Evolutionary conservation across 2,329 filamentous ascomycete genomes (phyloP).

Genomic region (Xylaria arbuscula): DNA sequence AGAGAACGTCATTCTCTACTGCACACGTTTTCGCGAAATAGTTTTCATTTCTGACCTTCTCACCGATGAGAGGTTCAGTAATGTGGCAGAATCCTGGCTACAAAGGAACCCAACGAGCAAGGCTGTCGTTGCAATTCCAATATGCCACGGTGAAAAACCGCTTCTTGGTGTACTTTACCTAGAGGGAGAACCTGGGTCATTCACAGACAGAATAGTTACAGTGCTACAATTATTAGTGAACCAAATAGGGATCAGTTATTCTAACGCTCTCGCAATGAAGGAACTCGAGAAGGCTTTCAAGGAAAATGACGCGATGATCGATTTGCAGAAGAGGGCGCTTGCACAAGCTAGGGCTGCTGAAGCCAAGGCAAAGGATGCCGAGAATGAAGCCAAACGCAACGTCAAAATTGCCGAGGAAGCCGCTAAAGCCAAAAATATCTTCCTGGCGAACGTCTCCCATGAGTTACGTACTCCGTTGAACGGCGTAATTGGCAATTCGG

Average conservation of each 20-base stretch:
- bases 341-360: slow-evolving; percentile 78
- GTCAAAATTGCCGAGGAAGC: slow-evolving; percentile 86
- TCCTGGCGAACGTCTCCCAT: slow-evolving; percentile 82
- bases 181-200: slow-evolving; percentile 78
- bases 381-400: slow-evolving; percentile 80
- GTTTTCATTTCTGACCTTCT: slow-evolving; percentile 80
- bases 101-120: slow-evolving; percentile 75
- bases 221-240: slow-evolving; percentile 78
- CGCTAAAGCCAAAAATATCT: slow-evolving; percentile 84
- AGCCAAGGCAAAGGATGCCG: slow-evolving; percentile 79
- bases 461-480: slow-evolving; percentile 86
- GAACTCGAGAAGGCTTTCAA: slow-evolving; percentile 81
- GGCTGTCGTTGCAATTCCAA: slow-evolving; percentile 83
- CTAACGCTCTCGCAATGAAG: slow-evolving; percentile 74
- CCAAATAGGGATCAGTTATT: slow-evolving; percentile 79
- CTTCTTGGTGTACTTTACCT: slow-evolving; percentile 81
- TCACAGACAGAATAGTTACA: slow-evolving; percentile 78
- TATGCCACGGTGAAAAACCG: slow-evolving; percentile 76
- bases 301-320: slow-evolving; percentile 81
- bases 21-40: slow-evolving; percentile 78
- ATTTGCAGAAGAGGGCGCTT: slow-evolving; percentile 78
- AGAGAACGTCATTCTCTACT: slow-evolving; percentile 81
- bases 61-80: slow-evolving; percentile 81
- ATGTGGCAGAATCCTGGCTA: slow-evolving; percentile 76
- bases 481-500: slow-evolving; percentile 88